Conservation (phyloP, 805 yeast genomes). For the Candida khao-thaluensis region DNA sequence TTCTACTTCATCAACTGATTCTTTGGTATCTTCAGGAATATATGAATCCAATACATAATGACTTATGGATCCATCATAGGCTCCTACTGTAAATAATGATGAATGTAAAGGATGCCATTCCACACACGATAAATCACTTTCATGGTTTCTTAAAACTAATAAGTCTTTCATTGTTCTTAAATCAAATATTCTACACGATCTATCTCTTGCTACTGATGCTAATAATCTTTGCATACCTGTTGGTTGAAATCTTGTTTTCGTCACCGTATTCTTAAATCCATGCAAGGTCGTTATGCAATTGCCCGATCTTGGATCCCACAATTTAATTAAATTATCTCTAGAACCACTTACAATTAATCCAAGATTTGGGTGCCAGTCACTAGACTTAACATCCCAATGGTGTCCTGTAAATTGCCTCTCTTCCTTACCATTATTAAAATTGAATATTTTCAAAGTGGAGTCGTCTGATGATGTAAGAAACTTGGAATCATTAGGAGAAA, state of each 20-base stretch:
- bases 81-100: slow-evolving; percentile 75
- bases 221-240: slow-evolving; percentile 67
- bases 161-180: slow-evolving; percentile 80
- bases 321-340: slow-evolving; percentile 86
- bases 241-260: slow-evolving; percentile 82
- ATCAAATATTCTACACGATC: slow-evolving; percentile 85
- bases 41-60: slow-evolving; percentile 67
- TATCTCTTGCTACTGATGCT: slow-evolving; percentile 87
- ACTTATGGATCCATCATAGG: slow-evolving; percentile 82
- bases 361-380: slow-evolving; percentile 93
- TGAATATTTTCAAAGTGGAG: slow-evolving; percentile 87
- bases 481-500: slow-evolving; percentile 86
- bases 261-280: slow-evolving; percentile 93
- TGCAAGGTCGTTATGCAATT: slow-evolving; percentile 76
- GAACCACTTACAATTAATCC: slow-evolving; percentile 92
- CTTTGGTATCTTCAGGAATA: slow-evolving; percentile 32
- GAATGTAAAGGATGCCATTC: slow-evolving; percentile 94
- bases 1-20: slow-evolving; percentile 23
- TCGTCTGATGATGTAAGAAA: slow-evolving; percentile 96
- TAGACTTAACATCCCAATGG: slow-evolving; percentile 97
- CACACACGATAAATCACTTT: slow-evolving; percentile 79
- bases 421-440: slow-evolving; percentile 82
- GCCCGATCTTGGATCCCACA: slow-evolving; percentile 93
- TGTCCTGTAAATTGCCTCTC: slow-evolving; percentile 84
- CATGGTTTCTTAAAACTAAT: slow-evolving; percentile 70